A percentile compares a stretch with the other conserved stretches of the same genome.
Conservation (phyloP, 257 asterid species). For the Datura wrightii region DNA sequence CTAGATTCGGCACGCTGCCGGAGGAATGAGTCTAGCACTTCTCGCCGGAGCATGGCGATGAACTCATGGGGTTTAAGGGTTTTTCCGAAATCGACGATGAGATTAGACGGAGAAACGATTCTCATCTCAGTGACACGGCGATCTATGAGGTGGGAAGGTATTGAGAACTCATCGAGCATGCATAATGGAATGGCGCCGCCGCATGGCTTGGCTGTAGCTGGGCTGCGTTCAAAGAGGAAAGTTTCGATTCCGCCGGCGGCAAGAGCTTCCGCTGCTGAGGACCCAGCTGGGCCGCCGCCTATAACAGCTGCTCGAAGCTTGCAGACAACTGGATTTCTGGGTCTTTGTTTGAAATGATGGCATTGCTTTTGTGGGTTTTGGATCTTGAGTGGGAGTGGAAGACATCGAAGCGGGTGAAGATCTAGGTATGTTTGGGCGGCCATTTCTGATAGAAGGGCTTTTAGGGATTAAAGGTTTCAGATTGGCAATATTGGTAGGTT, state of each 20-base stretch:
- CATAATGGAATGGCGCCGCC: slow-evolving; percentile 92
- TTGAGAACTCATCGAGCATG: slow-evolving; percentile 84
- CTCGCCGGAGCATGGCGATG: slow-evolving; percentile 90
- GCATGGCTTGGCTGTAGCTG: slow-evolving; percentile 77
- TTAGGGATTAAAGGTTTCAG: slow-evolving; percentile 29
- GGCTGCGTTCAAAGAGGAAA: slow-evolving; percentile 81
- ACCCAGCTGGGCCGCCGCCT: slow-evolving; percentile 93
- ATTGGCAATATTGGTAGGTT: neutral
- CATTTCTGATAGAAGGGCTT: slow-evolving; percentile 42
- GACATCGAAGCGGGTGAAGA: slow-evolving; percentile 48
- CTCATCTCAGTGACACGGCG: slow-evolving; percentile 81
- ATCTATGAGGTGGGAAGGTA: slow-evolving; percentile 68
- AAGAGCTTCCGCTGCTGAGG: slow-evolving; percentile 85
- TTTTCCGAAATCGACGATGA: slow-evolving; percentile 74
- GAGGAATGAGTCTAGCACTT: slow-evolving; percentile 80
- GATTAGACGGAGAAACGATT: slow-evolving; percentile 82
- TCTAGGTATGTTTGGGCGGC: slow-evolving; percentile 51
- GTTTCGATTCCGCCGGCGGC: slow-evolving; percentile 83
- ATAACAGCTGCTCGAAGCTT: slow-evolving; percentile 77
- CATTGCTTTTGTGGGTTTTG: slow-evolving; percentile 34
- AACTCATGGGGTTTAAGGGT: slow-evolving; percentile 69
- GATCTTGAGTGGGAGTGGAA: slow-evolving; percentile 39
- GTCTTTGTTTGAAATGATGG: slow-evolving; percentile 39
- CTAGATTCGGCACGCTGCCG: slow-evolving; percentile 60
- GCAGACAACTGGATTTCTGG: slow-evolving; percentile 38